These are phyloP conservation scores for Xylaria sp. DNA, from an alignment of 2,329 filamentous ascomycete species.

Conservation along the genomic window DNA sequence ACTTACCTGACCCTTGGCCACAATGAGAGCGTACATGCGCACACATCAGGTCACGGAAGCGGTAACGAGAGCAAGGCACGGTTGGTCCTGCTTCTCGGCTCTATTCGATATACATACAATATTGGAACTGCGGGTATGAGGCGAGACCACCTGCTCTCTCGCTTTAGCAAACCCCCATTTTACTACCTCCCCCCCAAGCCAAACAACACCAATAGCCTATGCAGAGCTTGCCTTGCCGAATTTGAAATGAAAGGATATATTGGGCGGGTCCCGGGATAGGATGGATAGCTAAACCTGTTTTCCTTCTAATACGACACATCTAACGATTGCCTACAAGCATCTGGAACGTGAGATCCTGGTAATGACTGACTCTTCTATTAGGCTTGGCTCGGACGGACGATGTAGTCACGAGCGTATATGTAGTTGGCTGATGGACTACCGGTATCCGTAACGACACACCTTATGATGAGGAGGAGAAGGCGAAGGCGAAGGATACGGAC, in stretches of 20 bases:
- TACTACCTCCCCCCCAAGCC: slow-evolving; percentile 15
- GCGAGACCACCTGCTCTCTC: slow-evolving; percentile 16
- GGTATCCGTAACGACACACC: slow-evolving; percentile 24
- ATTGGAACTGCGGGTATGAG: slow-evolving; percentile 26
- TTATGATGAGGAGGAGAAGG: slow-evolving; percentile 3
- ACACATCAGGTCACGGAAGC: slow-evolving; percentile 13
- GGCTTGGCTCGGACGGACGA: slow-evolving; percentile 7
- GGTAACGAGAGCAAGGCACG: slow-evolving; percentile 16
- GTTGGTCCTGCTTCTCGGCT: slow-evolving; percentile 13
- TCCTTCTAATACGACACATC: slow-evolving; percentile 30
- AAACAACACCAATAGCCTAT: slow-evolving; percentile 29
- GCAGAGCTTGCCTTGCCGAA: slow-evolving; percentile 29
- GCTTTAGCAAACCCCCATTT: slow-evolving; percentile 23
- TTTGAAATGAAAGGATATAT: slow-evolving; percentile 25
- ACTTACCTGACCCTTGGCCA: slow-evolving; percentile 1
- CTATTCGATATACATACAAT: slow-evolving; percentile 7
- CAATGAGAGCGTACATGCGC: slow-evolving; percentile 15
- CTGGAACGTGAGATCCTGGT: slow-evolving; percentile 22
- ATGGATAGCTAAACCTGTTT: slow-evolving; percentile 30
- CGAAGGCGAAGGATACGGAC: not conserved
- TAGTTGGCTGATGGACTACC: slow-evolving; percentile 11
- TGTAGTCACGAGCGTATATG: slow-evolving; percentile 17
- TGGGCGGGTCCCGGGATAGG: slow-evolving; percentile 17
- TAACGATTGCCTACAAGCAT: slow-evolving; percentile 20
- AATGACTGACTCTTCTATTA: slow-evolving; percentile 3